Evolutionary conservation across 2,329 filamentous ascomycete genomes (phyloP), one percentile per base, ranked within the genome.

Genomic region (Pseudopyrenochaeta lycopersici): DNA sequence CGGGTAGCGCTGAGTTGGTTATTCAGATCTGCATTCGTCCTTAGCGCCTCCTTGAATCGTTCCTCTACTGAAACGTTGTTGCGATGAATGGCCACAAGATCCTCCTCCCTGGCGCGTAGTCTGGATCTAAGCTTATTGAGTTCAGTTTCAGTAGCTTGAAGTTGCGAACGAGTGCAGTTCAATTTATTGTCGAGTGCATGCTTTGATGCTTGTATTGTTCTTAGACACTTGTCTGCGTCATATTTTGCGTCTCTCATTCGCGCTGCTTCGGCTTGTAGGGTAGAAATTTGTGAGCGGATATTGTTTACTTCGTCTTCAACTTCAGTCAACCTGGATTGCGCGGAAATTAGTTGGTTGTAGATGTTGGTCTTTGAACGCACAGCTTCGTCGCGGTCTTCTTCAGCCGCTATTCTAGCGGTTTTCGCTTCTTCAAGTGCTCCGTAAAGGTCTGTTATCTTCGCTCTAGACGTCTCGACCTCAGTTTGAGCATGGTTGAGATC

Each of bases 221-320:
- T 36, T 5, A 72, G 50, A 18, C 51, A 47, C n/a, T 64, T 52
- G 21, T 68, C 58, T 29, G 62, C 53, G 6, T 65, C 55, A 11
- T 46, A 29, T 45, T 70, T 73, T 11, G 62, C 60, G 5, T 58
- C 51, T 46, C 56, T 52, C 9, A 57, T 31, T 14, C 41, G 35
- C 2, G 21, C 36, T 9, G 64, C 46, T n/a, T 70, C 57, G 30
- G 39, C 52, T 40, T 67, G 58, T 7, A 73, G 44, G 10, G n/a
- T 17, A 0, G 50, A 57, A 1, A 70, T 31, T 15, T 67, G 53
- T 20, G 49, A 46, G 20, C 49, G 59, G 10, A 62, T 33, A 5
- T 54, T 40, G 14, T 41, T 33, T 14, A 43, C 43, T 29, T 66
- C 52, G 9, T 46, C 48, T 12, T 67, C 58, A 11, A 51, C 52